Base-by-base conservation (phyloP, 2,329 filamentous ascomycete species). In the Dothistroma septosporum region DNA sequence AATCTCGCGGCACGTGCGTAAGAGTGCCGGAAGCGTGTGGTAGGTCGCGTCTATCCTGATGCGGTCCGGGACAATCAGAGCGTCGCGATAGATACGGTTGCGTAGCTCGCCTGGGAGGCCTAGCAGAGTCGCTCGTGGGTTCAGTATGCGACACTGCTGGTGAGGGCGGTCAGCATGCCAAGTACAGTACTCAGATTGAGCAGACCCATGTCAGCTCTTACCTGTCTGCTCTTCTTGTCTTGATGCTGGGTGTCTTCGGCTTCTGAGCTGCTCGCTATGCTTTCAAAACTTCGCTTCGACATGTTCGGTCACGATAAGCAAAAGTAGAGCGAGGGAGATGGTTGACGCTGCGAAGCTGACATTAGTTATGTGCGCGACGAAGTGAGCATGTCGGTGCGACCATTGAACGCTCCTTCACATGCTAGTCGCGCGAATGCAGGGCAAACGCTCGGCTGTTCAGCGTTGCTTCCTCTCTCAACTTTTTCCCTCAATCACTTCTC, bases 1-100 rank as follows among this genome's bases (percentile, higher is more conserved):
- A 14, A 80, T 72, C 16, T 75, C 66, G 49, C 70, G 75, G 68
- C 77, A 80, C 4, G 76, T 77, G 21, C 75, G 70, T 31, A 82
- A 70, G 44, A 82, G 74, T 14, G 75, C 75, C 1, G 75, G 74
- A 35, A 66, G 59, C 47, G 79, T 74, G 44, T 58, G 50, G 54
- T 73, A 72, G 9, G 55, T 44, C 1, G 72, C 69, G 8, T 63
- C 37, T 46, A 80, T 75, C 53, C 70, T 64, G 28, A 80, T 64
- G 16, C 60, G 59, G 4, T 69, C 56, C 0, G 68, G 55, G 1
- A 70, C 65, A n/a, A 76, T 68, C 44, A 82, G 77, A 3, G 77
- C 61, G 5, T 74, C 58, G 1, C 74, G 71, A 63, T 81, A 81
- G 32, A 81, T 70, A 11, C 74, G 72, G 60, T 80, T 78, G 16